Evolutionary conservation across 331 rosid genomes (phyloP), one percentile per base, ranked within the genome.

Genomic region (Prunus yedoensis): DNA sequence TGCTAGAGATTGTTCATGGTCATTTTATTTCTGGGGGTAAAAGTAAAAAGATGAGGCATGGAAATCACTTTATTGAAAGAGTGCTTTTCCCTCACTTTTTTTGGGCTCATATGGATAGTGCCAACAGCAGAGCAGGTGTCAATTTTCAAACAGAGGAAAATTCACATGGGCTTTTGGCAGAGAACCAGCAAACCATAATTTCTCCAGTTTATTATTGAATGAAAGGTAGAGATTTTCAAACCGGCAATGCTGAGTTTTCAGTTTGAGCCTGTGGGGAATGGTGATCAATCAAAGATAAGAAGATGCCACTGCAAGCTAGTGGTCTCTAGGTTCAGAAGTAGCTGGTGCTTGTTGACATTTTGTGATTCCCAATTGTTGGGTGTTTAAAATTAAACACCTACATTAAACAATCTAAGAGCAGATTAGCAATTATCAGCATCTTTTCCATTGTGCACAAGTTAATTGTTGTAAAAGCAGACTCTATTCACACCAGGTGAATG

Each of bases 161-260:
- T 66, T 71, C 66, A 71, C 66, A 71, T 41, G 76, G 54, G 28
- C 20, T 25, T 71, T 71, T 52, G 76, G 53, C 76, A 41, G 74
- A n/a, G 50, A 52, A 70, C 63, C 63, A 18, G 13, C 23, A 21
- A 18, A 18, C 41, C 20, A 30, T 53, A n/a, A 70, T 15, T 38
- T 53, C 51, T 70, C 30, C 74, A n/a, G 13, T 20, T 70, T 32
- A 70, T 57, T 17, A 71, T 71, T 38, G 41, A 38, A 23, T 38
- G 74, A 0, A 6, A 35, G 63, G 13, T 50, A 17, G 28, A n/a
- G 52, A 10, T 47, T 47, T 68, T 15, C 58, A 13, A 23, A 68
- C 59, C 67, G 23, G 56, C 27, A 41, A 23, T 13, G n/a, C 53
- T 43, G 43, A 53, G 64, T 71, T n/a, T n/a, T 13, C 27, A 32